phyloP scores from a whole-genome alignment of 345 rosid genomes.

The Angophora floribunda region DNA sequence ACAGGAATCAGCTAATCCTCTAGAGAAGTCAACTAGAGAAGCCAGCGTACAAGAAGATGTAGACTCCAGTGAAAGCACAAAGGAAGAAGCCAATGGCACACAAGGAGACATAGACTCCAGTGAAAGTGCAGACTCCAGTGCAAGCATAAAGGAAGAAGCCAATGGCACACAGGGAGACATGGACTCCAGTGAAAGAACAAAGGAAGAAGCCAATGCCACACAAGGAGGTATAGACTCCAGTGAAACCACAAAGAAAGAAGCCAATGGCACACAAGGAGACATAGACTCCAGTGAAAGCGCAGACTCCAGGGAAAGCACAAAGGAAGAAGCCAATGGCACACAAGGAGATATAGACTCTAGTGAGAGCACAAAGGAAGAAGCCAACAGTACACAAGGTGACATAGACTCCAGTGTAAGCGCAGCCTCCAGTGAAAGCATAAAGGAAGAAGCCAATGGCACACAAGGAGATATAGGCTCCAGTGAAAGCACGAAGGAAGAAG shows the following conservation, averaged over 20 bases:
- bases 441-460: background rate
- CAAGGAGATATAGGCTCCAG: background rate
- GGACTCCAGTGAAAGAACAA: background rate
- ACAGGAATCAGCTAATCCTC: background rate
- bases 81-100: background rate
- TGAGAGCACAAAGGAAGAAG: background rate
- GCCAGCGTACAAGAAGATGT: background rate
- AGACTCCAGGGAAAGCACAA: background rate
- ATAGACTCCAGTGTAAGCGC: background rate
- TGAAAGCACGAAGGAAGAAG: background rate
- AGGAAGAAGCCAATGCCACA: background rate
- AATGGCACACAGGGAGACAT: background rate
- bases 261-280: background rate
- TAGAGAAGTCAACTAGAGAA: background rate
- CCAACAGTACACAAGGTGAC: too few species aligned
- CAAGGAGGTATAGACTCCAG: background rate
- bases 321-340: background rate
- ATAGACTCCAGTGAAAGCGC: background rate
- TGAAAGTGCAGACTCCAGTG: background rate
- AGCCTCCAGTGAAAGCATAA: background rate
- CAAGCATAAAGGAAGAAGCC: background rate
- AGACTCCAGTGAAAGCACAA: background rate
- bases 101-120: background rate
- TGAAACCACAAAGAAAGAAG: background rate
- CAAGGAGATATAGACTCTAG: rapidly evolving